Conservation (phyloP, 768 basidiomycete genomes). For the Amylocystis lapponica region DNA sequence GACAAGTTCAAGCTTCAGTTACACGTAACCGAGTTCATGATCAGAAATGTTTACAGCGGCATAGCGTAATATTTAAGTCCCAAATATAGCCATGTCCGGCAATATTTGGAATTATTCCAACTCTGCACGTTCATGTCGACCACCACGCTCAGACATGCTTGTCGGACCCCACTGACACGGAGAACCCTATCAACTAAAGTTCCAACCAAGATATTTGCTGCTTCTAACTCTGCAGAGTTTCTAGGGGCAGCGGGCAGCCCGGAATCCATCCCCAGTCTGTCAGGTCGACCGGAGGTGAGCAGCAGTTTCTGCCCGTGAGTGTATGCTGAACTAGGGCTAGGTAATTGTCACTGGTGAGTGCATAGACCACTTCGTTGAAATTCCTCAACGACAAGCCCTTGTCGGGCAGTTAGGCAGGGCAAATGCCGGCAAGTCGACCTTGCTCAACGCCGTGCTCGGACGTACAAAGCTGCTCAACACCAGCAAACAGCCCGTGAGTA, state of each 20-base stretch:
- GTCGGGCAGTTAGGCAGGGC: slow-evolving; percentile 51
- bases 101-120: too few relatives aligned
- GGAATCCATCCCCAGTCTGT: slow-evolving; percentile 15
- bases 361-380: too few relatives aligned
- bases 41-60: too few relatives aligned
- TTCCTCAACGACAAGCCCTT: too few relatives aligned
- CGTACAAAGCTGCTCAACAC: slow-evolving; percentile 51
- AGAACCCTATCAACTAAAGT: too few relatives aligned
- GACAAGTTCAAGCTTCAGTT: too few relatives aligned
- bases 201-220: slow-evolving; percentile 11
- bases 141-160: too few relatives aligned
- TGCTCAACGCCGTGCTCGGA: slow-evolving; percentile 64
- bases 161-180: too few relatives aligned
- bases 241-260: slow-evolving; percentile 16
- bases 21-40: too few relatives aligned
- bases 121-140: too few relatives aligned
- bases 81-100: too few relatives aligned
- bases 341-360: slow-evolving; percentile 22
- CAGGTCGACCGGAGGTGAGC: slow-evolving; percentile 22
- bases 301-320: neutral
- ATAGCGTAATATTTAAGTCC: too few relatives aligned
- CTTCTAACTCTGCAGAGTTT: slow-evolving; percentile 16
- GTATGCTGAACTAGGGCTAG: slow-evolving; percentile 4
- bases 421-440: slow-evolving; percentile 71
- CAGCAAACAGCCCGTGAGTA: slow-evolving; percentile 65